These are phyloP conservation scores for Phragmites australis DNA, from an alignment of 176 grass and related monocot genomes.

Conservation along the genomic window DNA sequence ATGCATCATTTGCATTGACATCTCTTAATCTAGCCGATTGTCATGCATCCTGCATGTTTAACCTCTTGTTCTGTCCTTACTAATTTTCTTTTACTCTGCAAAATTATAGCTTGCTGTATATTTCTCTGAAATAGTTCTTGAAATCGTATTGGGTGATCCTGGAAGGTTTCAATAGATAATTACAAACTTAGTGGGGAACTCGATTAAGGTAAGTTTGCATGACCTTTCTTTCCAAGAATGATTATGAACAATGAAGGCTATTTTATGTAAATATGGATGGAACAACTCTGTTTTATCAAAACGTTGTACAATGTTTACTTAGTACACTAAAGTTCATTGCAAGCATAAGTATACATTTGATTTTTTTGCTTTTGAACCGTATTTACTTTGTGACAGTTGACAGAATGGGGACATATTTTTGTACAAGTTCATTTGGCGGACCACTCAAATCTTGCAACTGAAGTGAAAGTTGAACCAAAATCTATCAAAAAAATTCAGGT, in stretches of 20 bases:
- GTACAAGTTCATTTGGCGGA: conserved; percentile 94
- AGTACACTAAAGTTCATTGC: conserved; percentile 21
- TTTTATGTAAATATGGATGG: background rate
- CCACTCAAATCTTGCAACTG: conserved; percentile 66
- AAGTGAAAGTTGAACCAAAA: conserved; percentile 47
- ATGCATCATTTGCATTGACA: conserved; percentile 13
- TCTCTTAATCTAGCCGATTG: background rate
- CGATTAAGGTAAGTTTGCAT: conserved; percentile 70
- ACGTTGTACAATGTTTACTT: background rate
- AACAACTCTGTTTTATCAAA: conserved; percentile 22
- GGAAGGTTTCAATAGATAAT: conserved; percentile 97
- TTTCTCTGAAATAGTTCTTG: conserved; percentile 91
- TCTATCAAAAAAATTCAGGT: background rate
- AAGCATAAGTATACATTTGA: conserved; percentile 25
- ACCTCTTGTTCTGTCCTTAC: conserved; percentile 36
- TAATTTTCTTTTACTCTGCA: conserved; percentile 34
- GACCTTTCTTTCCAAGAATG: conserved; percentile 16
- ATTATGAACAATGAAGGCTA: background rate
- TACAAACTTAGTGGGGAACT: conserved; percentile 96
- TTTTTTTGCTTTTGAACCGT: conserved; percentile 36
- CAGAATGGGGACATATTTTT: conserved; percentile 87
- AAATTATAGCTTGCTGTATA: conserved; percentile 88
- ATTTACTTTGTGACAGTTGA: conserved; percentile 64
- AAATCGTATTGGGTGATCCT: conserved; percentile 88
- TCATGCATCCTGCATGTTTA: conserved; percentile 21